Percentiles rank a stretch among this genome's conserved stretches.
phyloP scores from a whole-genome alignment of 2,329 filamentous ascomycete species.

The Microcera coccophila region DNA sequence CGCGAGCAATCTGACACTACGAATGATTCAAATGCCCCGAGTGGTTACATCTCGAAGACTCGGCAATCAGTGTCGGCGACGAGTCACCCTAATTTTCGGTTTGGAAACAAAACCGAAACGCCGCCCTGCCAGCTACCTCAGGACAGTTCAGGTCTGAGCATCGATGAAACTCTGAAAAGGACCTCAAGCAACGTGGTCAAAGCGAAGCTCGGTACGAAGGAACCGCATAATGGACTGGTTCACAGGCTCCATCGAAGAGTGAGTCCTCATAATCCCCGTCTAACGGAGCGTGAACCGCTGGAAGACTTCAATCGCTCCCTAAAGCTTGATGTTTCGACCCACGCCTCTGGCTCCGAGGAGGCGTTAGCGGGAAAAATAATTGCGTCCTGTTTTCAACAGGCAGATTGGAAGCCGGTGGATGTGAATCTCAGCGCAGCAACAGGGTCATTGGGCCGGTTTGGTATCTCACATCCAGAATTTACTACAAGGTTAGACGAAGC shows the following conservation, averaged over 20 bases:
- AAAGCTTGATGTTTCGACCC: conserved; percentile 5
- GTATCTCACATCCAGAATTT: conserved; percentile 31
- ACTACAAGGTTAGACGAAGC: conserved; percentile 4
- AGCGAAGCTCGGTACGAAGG: too few relatives aligned
- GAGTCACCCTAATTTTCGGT: too few relatives aligned
- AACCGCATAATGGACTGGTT: too few relatives aligned
- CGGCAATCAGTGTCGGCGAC: too few relatives aligned
- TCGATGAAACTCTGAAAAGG: conserved; percentile 1
- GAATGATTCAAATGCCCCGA: too few relatives aligned
- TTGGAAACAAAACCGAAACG: conserved; percentile 20
- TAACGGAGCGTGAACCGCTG: too few relatives aligned
- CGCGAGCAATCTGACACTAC: too few relatives aligned
- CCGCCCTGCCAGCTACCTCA: conserved; percentile 13
- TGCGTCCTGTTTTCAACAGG: conserved; percentile 5
- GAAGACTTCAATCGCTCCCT: conserved; percentile 25
- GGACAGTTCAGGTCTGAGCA: conserved; percentile 5
- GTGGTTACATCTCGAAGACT: too few relatives aligned
- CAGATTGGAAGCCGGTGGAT: conserved; percentile 9
- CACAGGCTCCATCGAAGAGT: too few relatives aligned
- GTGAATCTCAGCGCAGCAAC: too few relatives aligned
- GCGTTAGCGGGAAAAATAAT: conserved; percentile 6
- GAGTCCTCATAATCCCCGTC: too few relatives aligned
- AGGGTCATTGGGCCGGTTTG: conserved; percentile 36
- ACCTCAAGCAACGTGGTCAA: conserved; percentile 16
- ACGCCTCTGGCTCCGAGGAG: conserved; percentile 13